These are phyloP conservation scores for Podaxis pistillaris DNA, from an alignment of 768 basidiomycete genomes.

Conservation along the genomic window DNA sequence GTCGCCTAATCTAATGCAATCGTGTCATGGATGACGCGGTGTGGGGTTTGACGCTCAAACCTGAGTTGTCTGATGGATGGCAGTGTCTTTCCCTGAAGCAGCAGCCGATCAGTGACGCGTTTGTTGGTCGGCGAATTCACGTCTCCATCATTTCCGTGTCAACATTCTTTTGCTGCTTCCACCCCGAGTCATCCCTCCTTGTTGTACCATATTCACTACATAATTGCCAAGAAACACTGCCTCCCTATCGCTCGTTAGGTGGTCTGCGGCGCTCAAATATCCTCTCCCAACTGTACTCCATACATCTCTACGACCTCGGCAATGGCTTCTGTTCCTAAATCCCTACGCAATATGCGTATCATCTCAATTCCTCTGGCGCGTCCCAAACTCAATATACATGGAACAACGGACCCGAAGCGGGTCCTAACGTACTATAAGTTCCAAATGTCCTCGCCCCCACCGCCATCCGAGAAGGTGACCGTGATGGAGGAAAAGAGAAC, in stretches of 20 bases:
- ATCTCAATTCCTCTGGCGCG: constrained; percentile 46
- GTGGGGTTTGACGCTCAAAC: background rate
- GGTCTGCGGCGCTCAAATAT: background rate
- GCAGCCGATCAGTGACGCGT: constrained; percentile 12
- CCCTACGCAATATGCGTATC: constrained; percentile 43
- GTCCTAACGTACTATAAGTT: constrained; percentile 44
- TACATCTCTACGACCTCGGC: background rate
- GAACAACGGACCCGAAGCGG: constrained; percentile 19
- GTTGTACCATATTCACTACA: background rate
- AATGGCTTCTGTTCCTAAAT: constrained; percentile 16
- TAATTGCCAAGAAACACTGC: background rate
- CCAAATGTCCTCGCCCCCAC: constrained; percentile 30
- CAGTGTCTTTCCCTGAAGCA: background rate
- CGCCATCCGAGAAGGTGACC: constrained; percentile 9
- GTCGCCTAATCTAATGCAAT: background rate
- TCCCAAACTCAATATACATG: constrained; percentile 19
- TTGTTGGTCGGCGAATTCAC: background rate
- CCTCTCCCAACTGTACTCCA: background rate
- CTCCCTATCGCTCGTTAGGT: background rate
- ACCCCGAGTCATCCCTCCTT: background rate
- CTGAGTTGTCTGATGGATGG: background rate
- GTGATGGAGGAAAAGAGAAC: constrained; percentile 16
- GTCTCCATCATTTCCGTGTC: background rate
- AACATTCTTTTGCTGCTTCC: background rate
- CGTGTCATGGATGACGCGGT: background rate